Evolutionary conservation across 768 basidiomycete genomes (phyloP).

Genomic region (Leccinum barrowsii): DNA sequence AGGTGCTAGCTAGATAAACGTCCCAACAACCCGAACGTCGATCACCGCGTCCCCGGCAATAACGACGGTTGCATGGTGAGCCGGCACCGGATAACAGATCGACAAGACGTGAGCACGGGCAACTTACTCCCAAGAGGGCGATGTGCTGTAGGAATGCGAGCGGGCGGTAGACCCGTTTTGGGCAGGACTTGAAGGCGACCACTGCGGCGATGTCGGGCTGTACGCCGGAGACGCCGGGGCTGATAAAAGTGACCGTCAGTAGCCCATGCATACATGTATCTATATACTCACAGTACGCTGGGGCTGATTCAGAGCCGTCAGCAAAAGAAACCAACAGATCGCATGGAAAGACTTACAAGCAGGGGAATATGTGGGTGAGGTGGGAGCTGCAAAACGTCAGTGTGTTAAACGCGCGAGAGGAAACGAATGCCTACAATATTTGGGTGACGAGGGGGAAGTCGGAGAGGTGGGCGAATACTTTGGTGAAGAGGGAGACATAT

Average conservation of each 20-base stretch:
- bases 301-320: constrained; percentile 41
- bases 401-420: neutral
- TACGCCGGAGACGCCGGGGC: constrained; percentile 85
- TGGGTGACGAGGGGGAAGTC: constrained; percentile 86
- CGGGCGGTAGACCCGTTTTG: constrained; percentile 44
- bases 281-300: constrained; percentile 67
- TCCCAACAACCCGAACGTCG: constrained; percentile 7
- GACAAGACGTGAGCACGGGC: constrained; percentile 3
- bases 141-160: constrained; percentile 43
- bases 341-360: constrained; percentile 56
- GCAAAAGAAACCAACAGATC: neutral
- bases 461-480: constrained; percentile 94
- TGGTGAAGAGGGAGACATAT: constrained; percentile 86
- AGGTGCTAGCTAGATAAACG: constrained; percentile 22
- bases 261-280: neutral
- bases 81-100: constrained; percentile 13
- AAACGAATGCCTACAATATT: constrained; percentile 65
- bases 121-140: constrained; percentile 50
- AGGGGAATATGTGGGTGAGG: constrained; percentile 85
- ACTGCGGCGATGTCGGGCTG: constrained; percentile 80
- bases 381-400: constrained; percentile 55
- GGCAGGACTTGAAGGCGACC: constrained; percentile 80
- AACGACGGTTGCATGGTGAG: constrained; percentile 4
- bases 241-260: constrained; percentile 29
- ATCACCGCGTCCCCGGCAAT: constrained; percentile 6